Base-by-base conservation (phyloP, 1,284 basidiomycete genomes). In the Sparassis latifolia region DNA sequence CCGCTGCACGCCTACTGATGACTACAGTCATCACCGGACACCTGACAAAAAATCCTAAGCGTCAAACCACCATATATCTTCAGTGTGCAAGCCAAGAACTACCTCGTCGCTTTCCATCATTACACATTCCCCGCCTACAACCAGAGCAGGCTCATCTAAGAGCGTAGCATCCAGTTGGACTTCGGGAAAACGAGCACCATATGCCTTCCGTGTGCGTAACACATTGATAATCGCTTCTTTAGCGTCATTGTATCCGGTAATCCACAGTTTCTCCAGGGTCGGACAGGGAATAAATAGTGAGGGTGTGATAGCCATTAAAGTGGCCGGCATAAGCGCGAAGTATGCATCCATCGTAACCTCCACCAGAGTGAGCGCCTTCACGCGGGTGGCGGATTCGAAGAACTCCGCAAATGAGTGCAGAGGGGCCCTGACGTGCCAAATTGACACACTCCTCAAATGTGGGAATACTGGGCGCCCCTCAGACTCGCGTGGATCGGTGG, bases 321-420 rank as follows among this genome's bases (percentile, higher is more conserved):
- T 20, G 20, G 20, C 9, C 27, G 41, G 41, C 41, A 7, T 42
- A 29, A 33, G 32, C 27, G 43, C 32, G 9, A 7, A 5, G 29
- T 6, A 6, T 7, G 43, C 32, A 9, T 7, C 5, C 43, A 44
- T 10, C 6, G 43, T 9, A 5, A 20, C 32, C 7, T 58, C 48
- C 28, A 52, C 47, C 27, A 60, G 52, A 6, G 40, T 45, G 35
- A 60, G 45, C 50, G 41, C 35, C 28, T 48, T 43, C 30, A 60
- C 33, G 3, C 29, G 29, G 27, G 56, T 48, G 12, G 53, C 47
- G 42, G 56, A 51, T 12, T 12, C 47, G 42, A 53, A 58, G 53
- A 58, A 49, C 41, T 47, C 44, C 44, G 44, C 50, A 46, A 60
- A 56, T 44, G 58, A 50, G 44, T 56, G 50, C 28, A 47, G 49